phyloP scores from a whole-genome alignment of 768 basidiomycete species.

The Trametes punicea region DNA sequence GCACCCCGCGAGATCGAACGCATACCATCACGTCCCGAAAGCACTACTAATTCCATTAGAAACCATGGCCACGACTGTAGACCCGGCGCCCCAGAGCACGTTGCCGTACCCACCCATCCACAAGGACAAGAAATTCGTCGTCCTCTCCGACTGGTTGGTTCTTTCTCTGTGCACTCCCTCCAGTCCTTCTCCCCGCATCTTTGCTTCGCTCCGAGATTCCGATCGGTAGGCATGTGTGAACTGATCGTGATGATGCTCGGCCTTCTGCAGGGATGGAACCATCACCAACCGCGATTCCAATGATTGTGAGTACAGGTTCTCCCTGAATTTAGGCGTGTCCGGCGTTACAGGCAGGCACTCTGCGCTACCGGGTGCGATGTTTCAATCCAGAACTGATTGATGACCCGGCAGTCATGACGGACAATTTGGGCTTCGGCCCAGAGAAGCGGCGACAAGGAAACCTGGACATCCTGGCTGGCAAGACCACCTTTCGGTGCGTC shows the following conservation, averaged over 20 bases:
- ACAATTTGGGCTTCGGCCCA: constrained; percentile 83
- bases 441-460: constrained; percentile 73
- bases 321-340: no score
- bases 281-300: constrained; percentile 93
- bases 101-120: constrained; percentile 81
- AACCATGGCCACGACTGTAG: constrained; percentile 11
- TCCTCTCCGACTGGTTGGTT: constrained; percentile 82
- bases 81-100: constrained; percentile 53
- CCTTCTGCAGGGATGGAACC: constrained; percentile 72
- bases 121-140: constrained; percentile 77
- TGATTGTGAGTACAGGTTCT: constrained; percentile 58
- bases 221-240: background rate
- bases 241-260: constrained; percentile 1
- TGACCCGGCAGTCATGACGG: constrained; percentile 65
- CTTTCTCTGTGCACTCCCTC: constrained; percentile 2
- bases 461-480: constrained; percentile 63
- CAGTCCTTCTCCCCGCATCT: background rate
- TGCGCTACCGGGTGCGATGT: background rate
- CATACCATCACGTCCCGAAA: no score
- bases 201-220: background rate
- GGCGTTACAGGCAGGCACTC: no score
- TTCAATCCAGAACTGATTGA: background rate
- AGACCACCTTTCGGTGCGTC: constrained; percentile 62
- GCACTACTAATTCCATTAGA: background rate
- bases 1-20: no score